phyloP scores from a whole-genome alignment of 331 rosid genomes.

The Malus hybrid region DNA sequence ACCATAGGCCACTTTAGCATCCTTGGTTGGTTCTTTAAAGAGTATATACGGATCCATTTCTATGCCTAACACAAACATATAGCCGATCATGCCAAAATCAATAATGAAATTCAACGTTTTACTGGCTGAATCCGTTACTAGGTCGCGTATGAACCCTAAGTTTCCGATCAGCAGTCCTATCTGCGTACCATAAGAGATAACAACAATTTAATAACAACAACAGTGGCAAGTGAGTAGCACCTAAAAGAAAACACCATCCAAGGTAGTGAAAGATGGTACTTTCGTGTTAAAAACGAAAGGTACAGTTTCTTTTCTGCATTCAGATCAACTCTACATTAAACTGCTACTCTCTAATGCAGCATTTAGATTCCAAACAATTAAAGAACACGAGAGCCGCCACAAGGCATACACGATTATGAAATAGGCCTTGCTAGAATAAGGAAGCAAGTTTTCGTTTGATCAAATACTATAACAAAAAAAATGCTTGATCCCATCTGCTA shows the following conservation, averaged over 20 bases:
- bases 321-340: too few species aligned
- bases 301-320: background rate
- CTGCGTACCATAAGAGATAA: slow-evolving; percentile 26
- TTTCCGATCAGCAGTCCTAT: slow-evolving; percentile 60
- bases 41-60: slow-evolving; percentile 71
- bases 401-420: background rate
- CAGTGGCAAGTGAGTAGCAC: background rate
- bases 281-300: background rate
- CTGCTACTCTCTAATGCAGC: background rate
- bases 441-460: background rate
- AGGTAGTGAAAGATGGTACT: background rate
- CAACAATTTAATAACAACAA: background rate
- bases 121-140: slow-evolving; percentile 7
- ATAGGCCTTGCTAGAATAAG: background rate
- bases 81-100: slow-evolving; percentile 78
- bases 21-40: slow-evolving; percentile 34
- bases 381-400: background rate
- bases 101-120: slow-evolving; percentile 45
- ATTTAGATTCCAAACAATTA: background rate
- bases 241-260: background rate
- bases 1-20: slow-evolving; percentile 48
- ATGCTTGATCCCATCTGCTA: too few species aligned
- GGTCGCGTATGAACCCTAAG: slow-evolving; percentile 27
- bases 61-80: slow-evolving; percentile 82
- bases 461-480: background rate